These are phyloP conservation scores for Cardamine occulta DNA, from an alignment of 345 rosid species.

Conservation along the genomic window DNA sequence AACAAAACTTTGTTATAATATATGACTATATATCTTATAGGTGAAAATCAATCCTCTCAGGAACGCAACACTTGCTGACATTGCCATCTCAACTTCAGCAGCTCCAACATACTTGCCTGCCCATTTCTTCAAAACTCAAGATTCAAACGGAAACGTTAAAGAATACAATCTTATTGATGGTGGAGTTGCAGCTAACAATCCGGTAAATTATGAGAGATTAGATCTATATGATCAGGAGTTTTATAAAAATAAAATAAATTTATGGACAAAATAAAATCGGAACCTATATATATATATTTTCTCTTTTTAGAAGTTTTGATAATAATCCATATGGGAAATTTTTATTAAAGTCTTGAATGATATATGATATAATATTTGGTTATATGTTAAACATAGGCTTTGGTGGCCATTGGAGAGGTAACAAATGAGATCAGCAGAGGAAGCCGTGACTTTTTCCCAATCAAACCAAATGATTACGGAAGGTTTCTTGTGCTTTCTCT, in stretches of 20 bases:
- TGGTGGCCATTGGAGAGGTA: conserved; percentile 61
- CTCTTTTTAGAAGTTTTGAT: background rate
- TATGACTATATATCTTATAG: conserved; percentile 43
- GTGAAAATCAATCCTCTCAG: conserved; percentile 44
- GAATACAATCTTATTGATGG: conserved; percentile 74
- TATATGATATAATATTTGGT: background rate
- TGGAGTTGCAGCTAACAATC: conserved; percentile 82
- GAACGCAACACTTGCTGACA: conserved; percentile 41
- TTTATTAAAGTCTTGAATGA: background rate
- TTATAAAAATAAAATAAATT: background rate
- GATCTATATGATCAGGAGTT: background rate
- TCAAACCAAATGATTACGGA: conserved; percentile 52
- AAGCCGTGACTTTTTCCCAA: conserved; percentile 48
- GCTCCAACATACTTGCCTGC: conserved; percentile 45
- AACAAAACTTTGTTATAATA: background rate
- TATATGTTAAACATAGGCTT: conserved; percentile 43
- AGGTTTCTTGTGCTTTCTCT: conserved; percentile 61
- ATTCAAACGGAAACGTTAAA: conserved; percentile 40
- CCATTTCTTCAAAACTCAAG: conserved; percentile 44
- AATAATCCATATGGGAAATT: background rate
- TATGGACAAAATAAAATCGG: too few relatives aligned
- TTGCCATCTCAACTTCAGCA: conserved; percentile 42
- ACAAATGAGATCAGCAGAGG: conserved; percentile 50
- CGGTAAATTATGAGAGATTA: conserved; percentile 39
- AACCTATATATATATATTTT: background rate